Conservation (phyloP, 805 yeast species). For the Isabelozyma rhagii region DNA sequence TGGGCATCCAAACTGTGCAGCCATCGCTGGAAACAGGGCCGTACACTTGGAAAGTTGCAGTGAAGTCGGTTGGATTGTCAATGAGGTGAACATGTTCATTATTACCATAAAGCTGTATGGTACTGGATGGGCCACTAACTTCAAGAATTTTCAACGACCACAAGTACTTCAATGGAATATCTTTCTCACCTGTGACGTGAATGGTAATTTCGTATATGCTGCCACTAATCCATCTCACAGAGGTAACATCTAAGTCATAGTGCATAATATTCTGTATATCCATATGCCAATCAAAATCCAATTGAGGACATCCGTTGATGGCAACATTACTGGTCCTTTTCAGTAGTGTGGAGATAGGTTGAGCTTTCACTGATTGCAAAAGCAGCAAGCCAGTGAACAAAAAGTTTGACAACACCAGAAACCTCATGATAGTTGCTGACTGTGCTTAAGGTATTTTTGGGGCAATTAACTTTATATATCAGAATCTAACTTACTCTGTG, state of each 20-base stretch:
- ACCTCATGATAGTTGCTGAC: neutral
- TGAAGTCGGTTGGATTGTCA: neutral
- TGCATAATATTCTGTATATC: neutral
- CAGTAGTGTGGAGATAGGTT: neutral
- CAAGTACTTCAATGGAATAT: neutral
- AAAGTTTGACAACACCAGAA: neutral
- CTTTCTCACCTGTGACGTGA: neutral
- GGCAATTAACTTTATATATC: too few species aligned
- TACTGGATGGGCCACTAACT: neutral
- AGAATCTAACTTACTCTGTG: too few species aligned
- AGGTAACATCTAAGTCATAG: neutral
- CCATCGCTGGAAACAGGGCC: neutral
- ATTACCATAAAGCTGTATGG: neutral
- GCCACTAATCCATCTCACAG: neutral
- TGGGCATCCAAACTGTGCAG: neutral
- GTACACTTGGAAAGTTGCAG: neutral
- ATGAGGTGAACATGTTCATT: neutral
- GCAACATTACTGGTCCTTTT: neutral
- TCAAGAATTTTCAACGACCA: neutral
- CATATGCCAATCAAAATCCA: neutral
- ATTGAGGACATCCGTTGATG: neutral
- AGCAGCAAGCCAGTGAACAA: neutral
- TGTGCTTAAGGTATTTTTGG: too few species aligned
- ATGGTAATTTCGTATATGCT: neutral
- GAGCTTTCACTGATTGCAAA: neutral